These are phyloP conservation scores for Kuraishia piskuri DNA, from an alignment of 805 yeast species.

Conservation along the genomic window DNA sequence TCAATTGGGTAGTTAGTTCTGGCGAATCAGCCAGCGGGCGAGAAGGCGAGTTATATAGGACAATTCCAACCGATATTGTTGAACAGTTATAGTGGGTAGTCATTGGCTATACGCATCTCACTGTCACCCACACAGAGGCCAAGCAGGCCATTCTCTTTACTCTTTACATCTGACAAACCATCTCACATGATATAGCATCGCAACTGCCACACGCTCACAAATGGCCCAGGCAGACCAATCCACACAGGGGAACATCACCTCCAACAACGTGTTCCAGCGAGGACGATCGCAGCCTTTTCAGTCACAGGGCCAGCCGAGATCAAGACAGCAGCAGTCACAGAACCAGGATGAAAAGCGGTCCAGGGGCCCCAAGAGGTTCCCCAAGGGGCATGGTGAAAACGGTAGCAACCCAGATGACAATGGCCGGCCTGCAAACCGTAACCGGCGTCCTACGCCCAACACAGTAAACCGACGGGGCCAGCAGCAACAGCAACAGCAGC, in stretches of 20 bases:
- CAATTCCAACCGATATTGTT: no score
- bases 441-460: background rate
- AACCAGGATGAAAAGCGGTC: background rate
- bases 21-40: no score
- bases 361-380: background rate
- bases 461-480: background rate
- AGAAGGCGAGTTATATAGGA: no score
- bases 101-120: no score
- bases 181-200: background rate
- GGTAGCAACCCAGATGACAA: background rate
- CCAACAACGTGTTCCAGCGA: background rate
- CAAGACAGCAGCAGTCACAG: background rate
- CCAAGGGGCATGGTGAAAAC: background rate
- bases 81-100: no score
- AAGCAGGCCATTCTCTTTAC: background rate
- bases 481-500: background rate
- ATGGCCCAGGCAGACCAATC: background rate
- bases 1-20: no score
- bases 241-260: background rate
- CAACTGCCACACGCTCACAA: background rate
- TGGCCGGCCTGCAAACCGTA: background rate
- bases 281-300: background rate
- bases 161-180: background rate
- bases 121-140: background rate
- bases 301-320: background rate